Conservation (phyloP, 2,329 filamentous ascomycete genomes). For the Immersiporthe knoxdaviesiana region DNA sequence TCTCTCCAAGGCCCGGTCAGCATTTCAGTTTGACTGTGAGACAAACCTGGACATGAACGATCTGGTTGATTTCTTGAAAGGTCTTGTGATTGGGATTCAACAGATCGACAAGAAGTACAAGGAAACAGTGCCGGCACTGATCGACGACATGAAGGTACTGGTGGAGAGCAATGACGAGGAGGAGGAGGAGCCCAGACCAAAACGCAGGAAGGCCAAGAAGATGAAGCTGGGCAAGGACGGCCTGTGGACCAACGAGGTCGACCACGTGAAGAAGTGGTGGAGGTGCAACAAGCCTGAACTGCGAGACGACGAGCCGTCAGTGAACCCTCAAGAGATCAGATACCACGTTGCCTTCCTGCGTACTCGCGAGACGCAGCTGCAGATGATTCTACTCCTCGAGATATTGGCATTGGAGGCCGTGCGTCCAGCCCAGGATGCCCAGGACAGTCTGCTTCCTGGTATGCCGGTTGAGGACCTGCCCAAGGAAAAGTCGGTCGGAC, state of each 20-base stretch:
- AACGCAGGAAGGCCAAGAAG: constrained; percentile 62
- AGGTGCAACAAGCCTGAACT: constrained; percentile 54
- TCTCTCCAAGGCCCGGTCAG: constrained; percentile 72
- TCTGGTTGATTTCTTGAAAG: constrained; percentile 69
- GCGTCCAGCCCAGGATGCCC: constrained; percentile 44
- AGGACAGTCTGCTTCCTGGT: constrained; percentile 52
- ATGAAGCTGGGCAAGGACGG: constrained; percentile 70
- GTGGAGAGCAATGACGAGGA: constrained; percentile 59
- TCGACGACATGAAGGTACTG: constrained; percentile 59
- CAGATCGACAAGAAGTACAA: constrained; percentile 80
- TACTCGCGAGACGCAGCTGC: constrained; percentile 76
- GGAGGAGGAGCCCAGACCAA: constrained; percentile 46
- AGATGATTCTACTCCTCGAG: constrained; percentile 79
- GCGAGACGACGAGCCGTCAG: constrained; percentile 50
- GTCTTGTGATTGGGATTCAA: constrained; percentile 66
- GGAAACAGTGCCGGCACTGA: constrained; percentile 67
- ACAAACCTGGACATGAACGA: constrained; percentile 63
- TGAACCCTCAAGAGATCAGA: constrained; percentile 58
- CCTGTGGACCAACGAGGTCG: constrained; percentile 68
- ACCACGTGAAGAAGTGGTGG: constrained; percentile 73
- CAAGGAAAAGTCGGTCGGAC: constrained; percentile 39
- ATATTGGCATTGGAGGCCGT: constrained; percentile 70
- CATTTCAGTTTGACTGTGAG: constrained; percentile 67
- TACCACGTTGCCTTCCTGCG: constrained; percentile 68
- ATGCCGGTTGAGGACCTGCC: constrained; percentile 42